phyloP scores from a whole-genome alignment of 148 eudicot species.

The Dysphania ambrosioides region DNA sequence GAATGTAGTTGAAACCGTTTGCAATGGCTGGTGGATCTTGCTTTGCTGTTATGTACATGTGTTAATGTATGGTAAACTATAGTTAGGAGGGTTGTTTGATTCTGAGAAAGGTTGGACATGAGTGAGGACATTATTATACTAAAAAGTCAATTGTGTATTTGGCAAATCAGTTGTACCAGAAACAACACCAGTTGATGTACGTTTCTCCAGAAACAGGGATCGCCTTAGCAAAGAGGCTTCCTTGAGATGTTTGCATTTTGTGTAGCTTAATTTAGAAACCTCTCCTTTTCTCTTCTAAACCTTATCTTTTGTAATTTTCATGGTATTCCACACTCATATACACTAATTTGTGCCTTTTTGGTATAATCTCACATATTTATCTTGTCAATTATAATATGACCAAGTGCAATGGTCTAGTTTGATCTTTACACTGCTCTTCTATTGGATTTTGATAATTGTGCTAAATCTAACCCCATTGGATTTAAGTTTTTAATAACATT shows the following conservation, averaged over 20 bases:
- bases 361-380: too few species aligned
- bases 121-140: too few species aligned
- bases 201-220: not conserved
- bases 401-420: too few species aligned
- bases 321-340: not conserved
- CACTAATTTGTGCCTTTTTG: not conserved
- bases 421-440: not conserved
- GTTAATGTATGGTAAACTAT: not conserved
- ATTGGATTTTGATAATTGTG: not conserved
- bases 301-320: not conserved
- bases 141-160: not conserved
- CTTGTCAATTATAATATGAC: too few species aligned
- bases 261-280: not conserved
- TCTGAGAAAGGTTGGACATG: not conserved
- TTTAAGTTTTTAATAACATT: not conserved
- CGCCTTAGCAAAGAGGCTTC: not conserved
- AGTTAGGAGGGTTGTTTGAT: not conserved
- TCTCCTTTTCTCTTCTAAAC: not conserved
- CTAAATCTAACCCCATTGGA: not conserved
- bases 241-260: not conserved
- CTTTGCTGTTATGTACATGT: not conserved
- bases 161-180: not conserved
- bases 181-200: not conserved
- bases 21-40: not conserved
- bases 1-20: not conserved